A percentile compares a stretch with the other conserved stretches of the same genome.
Evolutionary conservation across 768 basidiomycete species (phyloP).

Genomic region (Mycena albidolilacea): DNA sequence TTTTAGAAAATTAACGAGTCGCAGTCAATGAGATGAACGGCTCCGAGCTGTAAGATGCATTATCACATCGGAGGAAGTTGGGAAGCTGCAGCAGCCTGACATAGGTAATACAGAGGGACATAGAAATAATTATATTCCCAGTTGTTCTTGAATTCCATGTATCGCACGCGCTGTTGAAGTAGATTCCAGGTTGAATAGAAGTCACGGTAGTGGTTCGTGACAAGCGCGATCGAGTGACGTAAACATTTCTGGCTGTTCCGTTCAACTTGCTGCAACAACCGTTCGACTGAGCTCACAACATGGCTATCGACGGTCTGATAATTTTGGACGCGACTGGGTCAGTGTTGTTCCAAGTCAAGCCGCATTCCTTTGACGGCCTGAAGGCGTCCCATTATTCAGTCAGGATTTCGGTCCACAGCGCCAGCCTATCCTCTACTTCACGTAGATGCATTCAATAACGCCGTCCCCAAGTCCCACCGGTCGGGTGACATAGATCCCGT

Average conservation of each 20-base stretch:
- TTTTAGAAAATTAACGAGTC: background rate
- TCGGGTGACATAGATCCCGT: conserved; percentile 80
- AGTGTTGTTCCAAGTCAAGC: conserved; percentile 47
- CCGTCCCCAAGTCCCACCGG: conserved; percentile 69
- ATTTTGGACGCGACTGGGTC: conserved; percentile 83
- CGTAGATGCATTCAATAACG: conserved; percentile 87
- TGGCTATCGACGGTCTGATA: conserved; percentile 88
- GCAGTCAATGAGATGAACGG: conserved; percentile 52
- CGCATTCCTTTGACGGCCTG: conserved; percentile 37
- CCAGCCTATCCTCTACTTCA: conserved; percentile 87
- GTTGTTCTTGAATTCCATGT: background rate
- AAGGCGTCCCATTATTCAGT: conserved; percentile 89
- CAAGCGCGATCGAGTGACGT: conserved; percentile 2
- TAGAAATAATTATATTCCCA: background rate
- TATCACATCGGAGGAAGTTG: conserved; percentile 40
- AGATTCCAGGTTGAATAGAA: background rate
- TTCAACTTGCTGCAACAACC: background rate
- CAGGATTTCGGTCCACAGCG: conserved; percentile 86
- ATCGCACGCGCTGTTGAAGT: too few species aligned
- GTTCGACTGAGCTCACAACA: conserved; percentile 44
- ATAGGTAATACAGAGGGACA: background rate
- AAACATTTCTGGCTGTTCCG: background rate
- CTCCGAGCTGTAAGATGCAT: conserved; percentile 46
- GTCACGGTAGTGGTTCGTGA: background rate
- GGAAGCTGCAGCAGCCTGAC: conserved; percentile 7